These are phyloP conservation scores for Tricholomella constricta DNA, from an alignment of 768 basidiomycete genomes.

Conservation along the genomic window DNA sequence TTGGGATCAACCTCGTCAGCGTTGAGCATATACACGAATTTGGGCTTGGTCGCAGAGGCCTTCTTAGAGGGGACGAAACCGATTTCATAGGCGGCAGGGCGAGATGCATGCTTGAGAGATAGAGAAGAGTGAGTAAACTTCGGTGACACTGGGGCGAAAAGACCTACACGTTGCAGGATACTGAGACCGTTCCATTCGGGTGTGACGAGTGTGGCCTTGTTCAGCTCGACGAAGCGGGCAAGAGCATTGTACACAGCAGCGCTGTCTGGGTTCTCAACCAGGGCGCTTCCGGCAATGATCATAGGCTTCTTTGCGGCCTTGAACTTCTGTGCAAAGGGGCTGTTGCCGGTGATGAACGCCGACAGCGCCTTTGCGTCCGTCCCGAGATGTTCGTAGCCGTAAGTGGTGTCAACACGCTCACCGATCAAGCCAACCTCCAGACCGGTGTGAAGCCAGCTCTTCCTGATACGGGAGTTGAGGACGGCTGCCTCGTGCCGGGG, in stretches of 20 bases:
- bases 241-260: slow-evolving; percentile 75
- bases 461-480: slow-evolving; percentile 94
- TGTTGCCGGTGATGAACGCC: slow-evolving; percentile 77
- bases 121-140: neutral
- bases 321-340: slow-evolving; percentile 83
- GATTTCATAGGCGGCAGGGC: slow-evolving; percentile 91
- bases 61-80: slow-evolving; percentile 88
- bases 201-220: slow-evolving; percentile 75
- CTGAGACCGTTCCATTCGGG: slow-evolving; percentile 97
- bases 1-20: slow-evolving; percentile 92
- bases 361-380: slow-evolving; percentile 71
- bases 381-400: slow-evolving; percentile 93
- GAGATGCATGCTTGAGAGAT: slow-evolving; percentile 72
- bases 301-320: slow-evolving; percentile 87
- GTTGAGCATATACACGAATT: slow-evolving; percentile 96
- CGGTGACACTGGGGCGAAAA: neutral
- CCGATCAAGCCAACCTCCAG: slow-evolving; percentile 91
- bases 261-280: slow-evolving; percentile 85
- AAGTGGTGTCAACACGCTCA: slow-evolving; percentile 87
- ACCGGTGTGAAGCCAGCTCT: slow-evolving; percentile 87
- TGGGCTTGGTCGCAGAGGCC: slow-evolving; percentile 76
- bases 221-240: slow-evolving; percentile 75
- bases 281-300: slow-evolving; percentile 88
- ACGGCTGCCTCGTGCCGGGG: slow-evolving; percentile 97
- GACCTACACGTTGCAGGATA: slow-evolving; percentile 83